Base-by-base conservation (phyloP, 257 asterid species). In the Fraxinus pennsylvanica region DNA sequence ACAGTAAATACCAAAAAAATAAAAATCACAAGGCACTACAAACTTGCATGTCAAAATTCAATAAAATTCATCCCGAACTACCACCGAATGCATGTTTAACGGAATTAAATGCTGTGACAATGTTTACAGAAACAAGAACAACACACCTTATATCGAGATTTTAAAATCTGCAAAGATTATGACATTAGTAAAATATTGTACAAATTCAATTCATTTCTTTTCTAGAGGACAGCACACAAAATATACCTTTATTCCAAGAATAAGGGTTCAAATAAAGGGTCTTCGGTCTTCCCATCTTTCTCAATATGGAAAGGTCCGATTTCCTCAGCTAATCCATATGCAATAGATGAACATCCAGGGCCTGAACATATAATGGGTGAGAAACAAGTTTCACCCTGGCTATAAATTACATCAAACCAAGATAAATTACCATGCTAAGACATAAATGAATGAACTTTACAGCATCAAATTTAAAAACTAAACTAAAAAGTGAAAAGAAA, bases 341-440 rank as follows among this genome's bases (percentile, higher is more conserved):
- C 99, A 83, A 93, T 86, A 13, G 98, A 95, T 32, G 99, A 95
- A 77, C 99, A 95, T 79, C 98, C 99, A 21, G 99, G 99, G 76
- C 99, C 99, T 93, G 84, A 33, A 82, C 76, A 82, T 21, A 76
- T 19, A 68, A 47, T 43, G 30, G 21, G n/a, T 84, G 70, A 79
- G 38, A 63, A 78, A 73, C 50, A 83, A 74, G 43, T 13, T 68
- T 68, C 73, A 45, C 39, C 50, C 39, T 27, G 13, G 68, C 45
- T 12, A 82, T 9, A 73, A 61, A 29, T 3, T 57, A 22, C n/a
- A 63, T 21, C 61, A 39, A 69, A 12, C 59, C 32, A 76, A 43
- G 39, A 73, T 72, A 41, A 14, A 73, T 32, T 65, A 67, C 68
- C 4, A 39, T 25, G 57, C n/a, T n/a, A n/a, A n/a, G 50, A 57